phyloP scores from a whole-genome alignment of 2,329 filamentous ascomycete genomes.

The Trichoderma sp. region DNA sequence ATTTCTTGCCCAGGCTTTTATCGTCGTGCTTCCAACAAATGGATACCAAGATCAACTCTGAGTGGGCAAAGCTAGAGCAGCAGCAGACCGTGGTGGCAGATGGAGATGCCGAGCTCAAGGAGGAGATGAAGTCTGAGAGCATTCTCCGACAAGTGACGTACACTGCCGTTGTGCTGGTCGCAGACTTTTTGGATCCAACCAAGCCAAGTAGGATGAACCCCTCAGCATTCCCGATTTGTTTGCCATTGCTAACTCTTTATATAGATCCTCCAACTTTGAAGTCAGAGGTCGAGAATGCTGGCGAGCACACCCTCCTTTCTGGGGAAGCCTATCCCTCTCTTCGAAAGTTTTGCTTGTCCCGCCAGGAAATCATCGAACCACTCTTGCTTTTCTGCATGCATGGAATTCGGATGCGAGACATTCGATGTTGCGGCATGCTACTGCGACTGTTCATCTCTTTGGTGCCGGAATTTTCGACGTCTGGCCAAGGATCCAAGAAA shows the following conservation, averaged over 20 bases:
- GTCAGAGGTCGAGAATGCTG: conserved; percentile 31
- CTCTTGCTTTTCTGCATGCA: conserved; percentile 91
- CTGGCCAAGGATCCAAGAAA: conserved; percentile 32
- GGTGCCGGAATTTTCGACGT: conserved; percentile 72
- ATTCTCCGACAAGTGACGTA: conserved; percentile 91
- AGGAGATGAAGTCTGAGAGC: conserved; percentile 98
- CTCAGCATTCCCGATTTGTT: background rate
- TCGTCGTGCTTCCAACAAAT: conserved; percentile 81
- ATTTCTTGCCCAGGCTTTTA: conserved; percentile 84
- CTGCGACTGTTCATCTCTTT: conserved; percentile 84
- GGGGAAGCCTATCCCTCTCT: conserved; percentile 58
- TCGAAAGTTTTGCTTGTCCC: conserved; percentile 78
- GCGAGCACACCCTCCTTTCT: conserved; percentile 29
- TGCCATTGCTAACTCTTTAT: background rate
- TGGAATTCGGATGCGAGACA: conserved; percentile 85
- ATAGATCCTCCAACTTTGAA: conserved; percentile 37
- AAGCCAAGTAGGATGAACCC: conserved; percentile 58
- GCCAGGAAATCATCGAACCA: conserved; percentile 78
- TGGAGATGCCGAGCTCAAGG: conserved; percentile 74
- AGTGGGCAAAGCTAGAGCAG: conserved; percentile 78
- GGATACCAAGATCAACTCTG: conserved; percentile 80
- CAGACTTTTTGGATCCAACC: conserved; percentile 79
- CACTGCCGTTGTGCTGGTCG: conserved; percentile 88
- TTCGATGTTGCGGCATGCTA: conserved; percentile 82
- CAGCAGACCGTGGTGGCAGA: conserved; percentile 63